phyloP scores from a whole-genome alignment of 768 basidiomycete species.

The Cyclocybe cylindracea region DNA sequence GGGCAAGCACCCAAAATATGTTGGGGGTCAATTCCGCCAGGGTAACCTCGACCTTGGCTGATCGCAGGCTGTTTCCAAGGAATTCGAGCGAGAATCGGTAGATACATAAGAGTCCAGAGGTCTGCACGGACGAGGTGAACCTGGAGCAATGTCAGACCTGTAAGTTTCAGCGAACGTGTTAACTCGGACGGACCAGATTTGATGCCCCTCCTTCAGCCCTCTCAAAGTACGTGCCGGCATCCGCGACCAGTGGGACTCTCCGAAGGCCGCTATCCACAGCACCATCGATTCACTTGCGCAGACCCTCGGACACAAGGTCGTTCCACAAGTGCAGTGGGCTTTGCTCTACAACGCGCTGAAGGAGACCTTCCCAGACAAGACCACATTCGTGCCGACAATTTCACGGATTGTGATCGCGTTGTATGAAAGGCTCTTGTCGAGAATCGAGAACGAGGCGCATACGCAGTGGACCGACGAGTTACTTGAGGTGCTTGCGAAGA shows the following conservation, averaged over 20 bases:
- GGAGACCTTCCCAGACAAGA: constrained; percentile 31
- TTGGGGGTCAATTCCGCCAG: too few relatives aligned
- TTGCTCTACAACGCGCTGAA: constrained; percentile 31
- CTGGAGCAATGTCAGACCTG: constrained; percentile 12
- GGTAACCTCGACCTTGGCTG: too few relatives aligned
- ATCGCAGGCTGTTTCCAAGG: too few relatives aligned
- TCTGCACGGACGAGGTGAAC: too few relatives aligned
- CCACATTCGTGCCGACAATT: constrained; percentile 34
- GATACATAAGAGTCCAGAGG: too few relatives aligned
- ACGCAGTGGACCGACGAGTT: constrained; percentile 38
- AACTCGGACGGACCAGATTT: not conserved
- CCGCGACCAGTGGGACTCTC: constrained; percentile 37
- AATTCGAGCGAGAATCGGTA: too few relatives aligned
- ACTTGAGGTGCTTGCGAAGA: constrained; percentile 22
- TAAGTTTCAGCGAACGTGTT: constrained; percentile 1
- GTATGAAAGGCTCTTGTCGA: constrained; percentile 34
- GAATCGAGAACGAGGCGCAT: constrained; percentile 33
- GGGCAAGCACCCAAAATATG: too few relatives aligned
- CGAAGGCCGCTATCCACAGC: constrained; percentile 26
- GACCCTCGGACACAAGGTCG: constrained; percentile 33
- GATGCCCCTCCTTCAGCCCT: constrained; percentile 23
- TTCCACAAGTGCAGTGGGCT: constrained; percentile 34
- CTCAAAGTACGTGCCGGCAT: constrained; percentile 37
- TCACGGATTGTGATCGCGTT: constrained; percentile 30
- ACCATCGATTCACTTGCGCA: constrained; percentile 26